Conservation (phyloP, 2,329 filamentous ascomycete species). For the Endoconidiophora polonica region DNA sequence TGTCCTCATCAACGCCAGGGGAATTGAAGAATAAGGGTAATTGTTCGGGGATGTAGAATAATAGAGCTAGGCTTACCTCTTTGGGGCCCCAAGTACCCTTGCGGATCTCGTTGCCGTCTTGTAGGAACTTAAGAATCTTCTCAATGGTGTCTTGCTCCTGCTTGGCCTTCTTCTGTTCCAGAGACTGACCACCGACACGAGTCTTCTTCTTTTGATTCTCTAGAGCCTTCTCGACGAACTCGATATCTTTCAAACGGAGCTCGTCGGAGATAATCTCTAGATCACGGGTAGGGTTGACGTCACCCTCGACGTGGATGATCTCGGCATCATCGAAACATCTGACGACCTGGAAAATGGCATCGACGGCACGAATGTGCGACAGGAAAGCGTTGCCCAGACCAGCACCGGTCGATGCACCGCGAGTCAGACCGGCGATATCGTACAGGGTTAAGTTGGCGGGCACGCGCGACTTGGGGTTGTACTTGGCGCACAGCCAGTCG, state of each 20-base stretch:
- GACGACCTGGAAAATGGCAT: slow-evolving; percentile 95
- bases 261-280: slow-evolving; percentile 94
- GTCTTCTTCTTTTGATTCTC: slow-evolving; percentile 92
- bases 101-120: slow-evolving; percentile 83
- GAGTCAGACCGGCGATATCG: slow-evolving; percentile 92
- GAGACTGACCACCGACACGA: slow-evolving; percentile 75
- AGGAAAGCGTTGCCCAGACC: slow-evolving; percentile 96
- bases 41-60: slow-evolving; percentile 10
- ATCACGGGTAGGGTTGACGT: slow-evolving; percentile 89
- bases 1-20: slow-evolving; percentile 13
- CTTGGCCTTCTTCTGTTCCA: slow-evolving; percentile 95
- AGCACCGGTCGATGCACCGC: slow-evolving; percentile 89
- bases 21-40: slow-evolving; percentile 14
- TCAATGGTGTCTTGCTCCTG: slow-evolving; percentile 89
- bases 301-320: slow-evolving; percentile 98
- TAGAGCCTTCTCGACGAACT: slow-evolving; percentile 91
- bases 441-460: slow-evolving; percentile 96
- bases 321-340: slow-evolving; percentile 97
- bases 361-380: slow-evolving; percentile 94
- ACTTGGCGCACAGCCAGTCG: slow-evolving; percentile 90
- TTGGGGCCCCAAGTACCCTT: slow-evolving; percentile 82
- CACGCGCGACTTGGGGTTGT: slow-evolving; percentile 94
- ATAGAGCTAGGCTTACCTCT: slow-evolving; percentile 52
- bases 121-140: slow-evolving; percentile 68
- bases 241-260: slow-evolving; percentile 92